Base-by-base conservation (phyloP, 2,329 filamentous ascomycete species). In the Microdochium paspali region DNA sequence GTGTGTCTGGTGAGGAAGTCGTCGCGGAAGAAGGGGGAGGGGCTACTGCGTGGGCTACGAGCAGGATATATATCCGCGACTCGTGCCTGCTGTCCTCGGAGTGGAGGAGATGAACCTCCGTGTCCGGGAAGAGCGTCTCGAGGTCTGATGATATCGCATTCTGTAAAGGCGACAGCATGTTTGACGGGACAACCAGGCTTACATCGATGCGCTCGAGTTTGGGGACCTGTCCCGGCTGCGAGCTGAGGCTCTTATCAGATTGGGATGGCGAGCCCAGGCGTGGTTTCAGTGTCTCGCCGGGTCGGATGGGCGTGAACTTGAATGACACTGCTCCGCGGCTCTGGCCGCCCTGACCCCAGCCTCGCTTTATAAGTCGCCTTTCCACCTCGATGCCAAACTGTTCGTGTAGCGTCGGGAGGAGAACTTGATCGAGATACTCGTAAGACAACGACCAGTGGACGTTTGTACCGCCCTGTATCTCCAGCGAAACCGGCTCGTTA, bases 361-460 rank as follows among this genome's bases (percentile, higher is more conserved):
- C 72, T 7, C 77, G 69, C 20, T 45, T 53, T 28, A 66, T 61
- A 10, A 82, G 56, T 18, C 60, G 54, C 7, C 76, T 58, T 49
- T 74, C 67, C 3, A 79, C 66, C 1, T 49, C 47, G 35, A 81
- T 60, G 2, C 70, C 68, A 47, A 81, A 80, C 3, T 67, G 66
- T 2, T 67, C 63, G 54, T 77, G 66, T 1, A 84, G 61, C 1
- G 68, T 65, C 2, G 79, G 79, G 26, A 82, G 61, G 1, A 84
- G 66, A 1, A 83, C 73, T 54, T 82, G 79, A 54, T 80, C 76
- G 3, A 82, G 62, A 55, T 83, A 84, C 55, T 84, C 79, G 49
- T 70, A 81, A n/a, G 72, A 78, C 1, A 71, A 66, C 1, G 78
- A 79, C 55, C 71, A 79, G 10, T 68, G 65, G 2, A 77, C 73